Evolutionary conservation across 345 rosid genomes (phyloP).

Genomic region (Ailanthus altissimus): DNA sequence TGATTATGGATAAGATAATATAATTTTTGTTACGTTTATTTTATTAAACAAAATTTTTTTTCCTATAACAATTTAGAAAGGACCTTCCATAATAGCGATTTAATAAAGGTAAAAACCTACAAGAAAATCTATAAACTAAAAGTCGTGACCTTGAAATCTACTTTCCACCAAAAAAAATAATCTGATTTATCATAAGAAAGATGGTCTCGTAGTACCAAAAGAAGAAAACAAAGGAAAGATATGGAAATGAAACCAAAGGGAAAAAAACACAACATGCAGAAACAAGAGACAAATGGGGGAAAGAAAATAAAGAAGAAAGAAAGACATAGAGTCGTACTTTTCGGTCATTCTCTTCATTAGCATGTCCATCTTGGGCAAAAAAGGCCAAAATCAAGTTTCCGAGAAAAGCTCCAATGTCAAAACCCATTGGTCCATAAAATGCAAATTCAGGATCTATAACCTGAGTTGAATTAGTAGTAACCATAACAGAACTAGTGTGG

Average conservation of each 20-base stretch:
- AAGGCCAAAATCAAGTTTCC: constrained; percentile 85
- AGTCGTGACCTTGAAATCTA: too few relatives aligned
- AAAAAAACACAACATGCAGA: too few relatives aligned
- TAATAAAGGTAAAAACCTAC: neutral
- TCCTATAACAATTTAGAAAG: too few relatives aligned
- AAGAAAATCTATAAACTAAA: neutral
- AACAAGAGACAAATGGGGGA: neutral
- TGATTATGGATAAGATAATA: too few relatives aligned
- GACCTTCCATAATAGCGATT: neutral
- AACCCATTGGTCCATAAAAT: constrained; percentile 92
- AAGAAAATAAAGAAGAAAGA: neutral
- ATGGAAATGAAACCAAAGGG: too few relatives aligned
- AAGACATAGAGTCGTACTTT: constrained; percentile 39
- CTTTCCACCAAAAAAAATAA: too few relatives aligned
- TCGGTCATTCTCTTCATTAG: constrained; percentile 59
- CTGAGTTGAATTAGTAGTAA: constrained; percentile 76
- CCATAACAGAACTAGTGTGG: constrained; percentile 92
- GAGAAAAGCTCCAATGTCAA: constrained; percentile 82
- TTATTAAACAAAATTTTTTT: too few relatives aligned
- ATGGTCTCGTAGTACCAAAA: too few relatives aligned
- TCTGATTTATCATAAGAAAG: too few relatives aligned
- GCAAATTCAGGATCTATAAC: constrained; percentile 96
- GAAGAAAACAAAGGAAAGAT: too few relatives aligned
- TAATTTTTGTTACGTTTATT: too few relatives aligned
- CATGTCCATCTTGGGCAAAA: constrained; percentile 90